These are phyloP conservation scores for Pichia kluyveri DNA, from an alignment of 805 yeast species.

Conservation along the genomic window DNA sequence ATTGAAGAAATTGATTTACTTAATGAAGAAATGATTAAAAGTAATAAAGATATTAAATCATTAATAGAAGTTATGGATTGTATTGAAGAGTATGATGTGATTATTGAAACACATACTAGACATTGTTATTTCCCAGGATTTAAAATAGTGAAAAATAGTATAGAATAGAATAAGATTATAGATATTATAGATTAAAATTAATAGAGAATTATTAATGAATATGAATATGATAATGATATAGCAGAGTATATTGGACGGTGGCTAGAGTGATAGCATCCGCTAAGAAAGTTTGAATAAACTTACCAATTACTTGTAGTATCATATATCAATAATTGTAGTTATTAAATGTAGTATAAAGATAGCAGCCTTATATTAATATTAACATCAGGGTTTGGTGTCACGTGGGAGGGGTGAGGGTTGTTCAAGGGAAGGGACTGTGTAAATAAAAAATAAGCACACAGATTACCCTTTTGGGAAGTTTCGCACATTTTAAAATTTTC, in stretches of 20 bases:
- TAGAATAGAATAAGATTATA: background rate
- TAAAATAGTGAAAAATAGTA: conserved; percentile 4
- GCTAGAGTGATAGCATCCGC: conserved; percentile 41
- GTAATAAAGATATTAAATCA: conserved; percentile 2
- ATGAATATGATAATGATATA: background rate
- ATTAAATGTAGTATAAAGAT: too few relatives aligned
- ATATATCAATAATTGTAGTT: too few relatives aligned
- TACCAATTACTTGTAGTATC: conserved; percentile 32
- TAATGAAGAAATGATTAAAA: conserved; percentile 4
- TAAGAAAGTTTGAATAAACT: conserved; percentile 41
- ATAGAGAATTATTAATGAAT: background rate
- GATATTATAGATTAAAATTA: background rate
- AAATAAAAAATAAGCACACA: too few relatives aligned
- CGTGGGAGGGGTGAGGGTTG: too few relatives aligned
- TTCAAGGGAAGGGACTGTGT: too few relatives aligned
- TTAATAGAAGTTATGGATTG: background rate
- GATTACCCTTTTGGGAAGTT: too few relatives aligned
- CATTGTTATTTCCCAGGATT: conserved; percentile 39
- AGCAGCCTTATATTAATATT: too few relatives aligned
- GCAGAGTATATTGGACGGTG: conserved; percentile 38
- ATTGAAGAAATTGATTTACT: background rate
- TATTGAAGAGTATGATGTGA: too few relatives aligned
- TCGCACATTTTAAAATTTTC: too few relatives aligned
- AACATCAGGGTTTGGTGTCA: too few relatives aligned
- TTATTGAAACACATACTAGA: too few relatives aligned